phyloP scores from a whole-genome alignment of 1,139 yeast genomes.

The Pneumocystis sp. region DNA sequence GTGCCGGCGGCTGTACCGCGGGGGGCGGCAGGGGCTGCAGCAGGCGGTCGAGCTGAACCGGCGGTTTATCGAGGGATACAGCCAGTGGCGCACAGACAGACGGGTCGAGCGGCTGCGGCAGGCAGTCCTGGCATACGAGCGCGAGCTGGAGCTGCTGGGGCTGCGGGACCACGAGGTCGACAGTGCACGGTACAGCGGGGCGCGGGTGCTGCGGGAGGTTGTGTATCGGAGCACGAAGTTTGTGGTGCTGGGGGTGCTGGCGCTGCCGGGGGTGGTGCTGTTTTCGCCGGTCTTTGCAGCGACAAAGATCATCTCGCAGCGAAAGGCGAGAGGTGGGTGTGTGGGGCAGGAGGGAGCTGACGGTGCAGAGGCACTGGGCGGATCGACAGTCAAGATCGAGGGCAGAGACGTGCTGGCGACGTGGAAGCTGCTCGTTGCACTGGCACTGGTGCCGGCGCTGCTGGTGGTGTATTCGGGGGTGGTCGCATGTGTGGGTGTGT shows the following conservation, averaged over 20 bases:
- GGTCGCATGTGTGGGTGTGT: constrained; percentile 33
- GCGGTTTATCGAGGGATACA: constrained; percentile 65
- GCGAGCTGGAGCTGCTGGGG: constrained; percentile 48
- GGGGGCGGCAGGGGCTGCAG: constrained; percentile 61
- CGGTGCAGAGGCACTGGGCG: constrained; percentile 75
- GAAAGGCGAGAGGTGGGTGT: constrained; percentile 43
- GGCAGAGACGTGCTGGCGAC: constrained; percentile 92
- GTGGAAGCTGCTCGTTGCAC: constrained; percentile 81
- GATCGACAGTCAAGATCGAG: constrained; percentile 72
- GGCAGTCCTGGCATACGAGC: constrained; percentile 55
- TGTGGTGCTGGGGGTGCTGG: constrained; percentile 39
- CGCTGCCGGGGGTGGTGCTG: constrained; percentile 71
- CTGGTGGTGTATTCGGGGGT: constrained; percentile 65
- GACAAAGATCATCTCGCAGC: constrained; percentile 55
- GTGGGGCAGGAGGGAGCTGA: too few relatives aligned
- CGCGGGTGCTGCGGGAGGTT: constrained; percentile 32
- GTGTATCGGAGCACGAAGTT: constrained; percentile 42
- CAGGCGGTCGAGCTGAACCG: constrained; percentile 81
- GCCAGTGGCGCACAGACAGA: constrained; percentile 57
- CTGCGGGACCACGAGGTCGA: constrained; percentile 87
- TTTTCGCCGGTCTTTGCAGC: constrained; percentile 77
- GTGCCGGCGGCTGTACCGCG: constrained; percentile 76
- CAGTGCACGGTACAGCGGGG: constrained; percentile 29
- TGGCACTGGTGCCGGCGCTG: constrained; percentile 77
- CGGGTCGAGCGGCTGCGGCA: constrained; percentile 44